Conservation (phyloP, 73 alveolate genomes). For the Paramecium bursaria region DNA sequence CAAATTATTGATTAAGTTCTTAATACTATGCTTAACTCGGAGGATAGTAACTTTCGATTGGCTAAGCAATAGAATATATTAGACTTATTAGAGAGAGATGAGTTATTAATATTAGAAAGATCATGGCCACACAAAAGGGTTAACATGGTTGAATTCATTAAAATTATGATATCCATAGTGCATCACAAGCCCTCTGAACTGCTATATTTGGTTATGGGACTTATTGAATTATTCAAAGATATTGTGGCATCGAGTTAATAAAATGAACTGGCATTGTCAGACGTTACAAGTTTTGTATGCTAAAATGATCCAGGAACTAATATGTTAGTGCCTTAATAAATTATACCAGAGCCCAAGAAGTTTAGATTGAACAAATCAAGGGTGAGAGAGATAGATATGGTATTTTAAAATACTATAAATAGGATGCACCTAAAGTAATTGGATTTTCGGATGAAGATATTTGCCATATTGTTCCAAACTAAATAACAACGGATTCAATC, state of each 20-base stretch:
- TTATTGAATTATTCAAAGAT: conserved; percentile 63
- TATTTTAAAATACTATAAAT: neutral
- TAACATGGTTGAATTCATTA: conserved; percentile 56
- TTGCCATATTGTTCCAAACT: conserved; percentile 38
- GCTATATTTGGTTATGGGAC: conserved; percentile 61
- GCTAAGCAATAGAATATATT: conserved; percentile 12
- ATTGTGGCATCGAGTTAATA: conserved; percentile 55
- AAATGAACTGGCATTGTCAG: conserved; percentile 48
- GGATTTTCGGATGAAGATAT: conserved; percentile 67
- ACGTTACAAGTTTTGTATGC: conserved; percentile 67
- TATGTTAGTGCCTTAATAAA: conserved; percentile 24
- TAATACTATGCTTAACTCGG: conserved; percentile 17
- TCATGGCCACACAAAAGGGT: conserved; percentile 52
- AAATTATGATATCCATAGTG: conserved; percentile 56
- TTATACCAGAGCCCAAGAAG: conserved; percentile 69
- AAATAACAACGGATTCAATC: conserved; percentile 63
- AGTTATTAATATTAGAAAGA: conserved; percentile 38
- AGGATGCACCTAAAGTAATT: conserved; percentile 60
- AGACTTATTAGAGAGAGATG: conserved; percentile 46
- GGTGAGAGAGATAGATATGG: conserved; percentile 67
- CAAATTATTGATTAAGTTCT: conserved; percentile 39
- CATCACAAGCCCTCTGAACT: conserved; percentile 67
- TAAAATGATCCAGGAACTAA: conserved; percentile 57
- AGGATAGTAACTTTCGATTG: conserved; percentile 9
- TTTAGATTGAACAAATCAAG: conserved; percentile 48